A percentile compares a stretch with the other conserved stretches of the same genome.
Conservation (phyloP, 257 asterid species). For the Solanum dulcamara region DNA sequence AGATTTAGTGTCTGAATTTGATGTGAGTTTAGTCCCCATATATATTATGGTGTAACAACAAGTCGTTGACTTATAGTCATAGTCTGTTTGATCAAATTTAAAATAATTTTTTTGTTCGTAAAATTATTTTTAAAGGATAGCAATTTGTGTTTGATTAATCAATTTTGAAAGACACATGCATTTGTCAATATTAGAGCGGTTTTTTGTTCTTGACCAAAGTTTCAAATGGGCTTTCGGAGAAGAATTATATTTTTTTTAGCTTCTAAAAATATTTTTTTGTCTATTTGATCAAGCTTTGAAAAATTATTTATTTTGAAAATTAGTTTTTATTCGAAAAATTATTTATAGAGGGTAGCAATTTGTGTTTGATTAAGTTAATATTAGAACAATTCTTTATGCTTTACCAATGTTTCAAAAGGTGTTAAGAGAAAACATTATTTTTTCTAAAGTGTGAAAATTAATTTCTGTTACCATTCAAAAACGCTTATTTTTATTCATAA, state of each 20-base stretch:
- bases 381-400: neutral
- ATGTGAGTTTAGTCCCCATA: neutral
- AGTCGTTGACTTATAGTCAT: neutral
- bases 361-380: neutral
- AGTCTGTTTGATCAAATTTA: neutral
- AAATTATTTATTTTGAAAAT: too few relatives aligned
- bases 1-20: neutral
- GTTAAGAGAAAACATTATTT: neutral
- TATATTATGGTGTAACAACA: neutral
- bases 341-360: neutral
- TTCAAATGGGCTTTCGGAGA: too few relatives aligned
- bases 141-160: neutral
- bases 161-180: too few relatives aligned
- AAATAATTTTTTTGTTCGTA: neutral
- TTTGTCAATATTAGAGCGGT: too few relatives aligned
- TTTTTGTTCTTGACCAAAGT: neutral
- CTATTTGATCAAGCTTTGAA: too few relatives aligned
- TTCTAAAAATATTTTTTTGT: too few relatives aligned
- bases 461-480: neutral
- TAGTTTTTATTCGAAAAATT: too few relatives aligned
- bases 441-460: neutral
- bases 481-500: neutral
- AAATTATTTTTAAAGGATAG: neutral
- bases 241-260: neutral
- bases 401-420: neutral